Conservation (phyloP, 371 early-diverging fungal genomes). For the Entomophthora muscae region DNA sequence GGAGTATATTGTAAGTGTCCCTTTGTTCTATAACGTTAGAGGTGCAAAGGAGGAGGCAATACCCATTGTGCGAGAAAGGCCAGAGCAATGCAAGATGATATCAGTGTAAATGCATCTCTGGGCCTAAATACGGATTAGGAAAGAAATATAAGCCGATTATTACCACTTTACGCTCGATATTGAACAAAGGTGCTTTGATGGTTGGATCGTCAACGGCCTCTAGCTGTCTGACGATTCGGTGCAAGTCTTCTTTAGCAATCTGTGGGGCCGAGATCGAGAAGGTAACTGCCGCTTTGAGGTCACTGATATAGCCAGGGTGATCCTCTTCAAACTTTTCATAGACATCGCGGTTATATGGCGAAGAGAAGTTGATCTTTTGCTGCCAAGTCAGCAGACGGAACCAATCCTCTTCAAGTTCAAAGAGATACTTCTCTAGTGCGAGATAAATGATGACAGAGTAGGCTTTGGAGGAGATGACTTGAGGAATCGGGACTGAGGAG, state of each 20-base stretch:
- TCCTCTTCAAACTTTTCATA: conserved; percentile 3
- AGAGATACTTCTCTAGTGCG: conserved; percentile 7
- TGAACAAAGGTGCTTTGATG: not conserved
- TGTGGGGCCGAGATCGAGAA: not conserved
- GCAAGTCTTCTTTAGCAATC: not conserved
- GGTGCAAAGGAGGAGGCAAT: not conserved
- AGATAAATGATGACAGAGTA: conserved; percentile 2
- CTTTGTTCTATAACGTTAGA: conserved; percentile 5
- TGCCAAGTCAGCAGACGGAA: conserved; percentile 5
- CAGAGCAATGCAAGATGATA: conserved; percentile 3
- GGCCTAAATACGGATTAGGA: not conserved
- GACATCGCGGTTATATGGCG: not conserved
- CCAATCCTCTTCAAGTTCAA: conserved; percentile 6
- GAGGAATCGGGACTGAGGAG: not conserved
- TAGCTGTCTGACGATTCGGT: conserved; percentile 1
- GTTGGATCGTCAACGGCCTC: not conserved
- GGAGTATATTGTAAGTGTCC: conserved; percentile 6
- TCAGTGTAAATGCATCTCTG: conserved; percentile 1
- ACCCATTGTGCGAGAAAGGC: conserved; percentile 3
- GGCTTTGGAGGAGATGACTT: conserved; percentile 4
- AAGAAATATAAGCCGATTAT: not conserved
- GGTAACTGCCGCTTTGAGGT: not conserved
- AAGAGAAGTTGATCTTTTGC: not conserved
- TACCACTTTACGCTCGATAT: conserved; percentile 5
- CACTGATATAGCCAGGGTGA: not conserved